Evolutionary conservation across 2,329 filamentous ascomycete genomes (phyloP).

Genomic region (Passalora sequoiae): DNA sequence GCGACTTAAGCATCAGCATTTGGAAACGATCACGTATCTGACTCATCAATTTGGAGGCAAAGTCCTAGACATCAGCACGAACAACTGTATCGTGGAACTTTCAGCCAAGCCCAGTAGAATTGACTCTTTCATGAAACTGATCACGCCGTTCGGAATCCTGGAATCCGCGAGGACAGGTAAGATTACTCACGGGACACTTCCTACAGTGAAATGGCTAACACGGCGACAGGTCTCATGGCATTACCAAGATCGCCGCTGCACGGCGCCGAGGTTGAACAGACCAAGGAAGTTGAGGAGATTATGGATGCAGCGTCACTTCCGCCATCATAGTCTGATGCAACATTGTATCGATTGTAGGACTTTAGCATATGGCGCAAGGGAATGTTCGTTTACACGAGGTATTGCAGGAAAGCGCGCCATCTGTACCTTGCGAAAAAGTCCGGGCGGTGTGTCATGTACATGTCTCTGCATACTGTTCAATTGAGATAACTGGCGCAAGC

Average conservation of each 20-base stretch:
- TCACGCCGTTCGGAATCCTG: constrained; percentile 89
- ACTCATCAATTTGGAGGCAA: constrained; percentile 97
- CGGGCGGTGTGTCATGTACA: no score
- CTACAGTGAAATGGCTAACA: neutral
- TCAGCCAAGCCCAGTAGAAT: constrained; percentile 91
- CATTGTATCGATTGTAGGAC: neutral
- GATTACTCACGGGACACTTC: constrained; percentile 15
- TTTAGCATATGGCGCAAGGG: constrained; percentile 9
- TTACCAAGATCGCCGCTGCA: constrained; percentile 86
- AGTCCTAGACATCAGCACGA: constrained; percentile 94
- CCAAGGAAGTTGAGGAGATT: constrained; percentile 89
- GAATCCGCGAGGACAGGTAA: constrained; percentile 84
- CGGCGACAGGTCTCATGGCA: constrained; percentile 72
- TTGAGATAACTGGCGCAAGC: no score
- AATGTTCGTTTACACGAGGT: neutral
- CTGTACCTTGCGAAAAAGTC: constrained; percentile 2
- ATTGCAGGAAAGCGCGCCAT: no score
- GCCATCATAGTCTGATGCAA: constrained; percentile 42
- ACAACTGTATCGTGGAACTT: constrained; percentile 95
- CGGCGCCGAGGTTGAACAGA: constrained; percentile 63
- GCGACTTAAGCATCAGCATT: constrained; percentile 93
- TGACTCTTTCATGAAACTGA: constrained; percentile 94
- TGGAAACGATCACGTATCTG: constrained; percentile 93
- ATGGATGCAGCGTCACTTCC: constrained; percentile 92
- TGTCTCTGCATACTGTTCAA: no score